Base-by-base conservation (phyloP, 768 basidiomycete genomes). In the Galerina sulciceps region DNA sequence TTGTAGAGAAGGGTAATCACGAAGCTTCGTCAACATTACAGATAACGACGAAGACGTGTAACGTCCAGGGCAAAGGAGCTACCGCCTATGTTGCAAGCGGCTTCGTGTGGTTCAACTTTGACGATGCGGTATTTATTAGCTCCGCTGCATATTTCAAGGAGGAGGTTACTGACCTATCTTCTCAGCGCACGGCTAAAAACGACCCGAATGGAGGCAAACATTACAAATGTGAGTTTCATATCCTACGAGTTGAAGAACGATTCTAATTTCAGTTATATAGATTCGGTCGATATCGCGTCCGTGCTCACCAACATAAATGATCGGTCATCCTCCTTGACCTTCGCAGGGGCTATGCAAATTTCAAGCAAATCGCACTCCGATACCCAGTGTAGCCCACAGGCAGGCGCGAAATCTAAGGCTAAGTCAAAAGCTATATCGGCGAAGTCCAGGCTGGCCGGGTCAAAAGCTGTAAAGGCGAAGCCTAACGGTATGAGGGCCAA, bases 81-180 rank as follows among this genome's bases (percentile, higher is more conserved):
- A 45, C 48, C 4, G 60, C 52, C 11, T 22, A 57, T 14, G 57
- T 55, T 17, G 63, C 57, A 10, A 55, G 45, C 10, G 63, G 63
- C 11, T 61, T 17, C 35, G 57, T 64, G 2, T 64, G 63, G 60
- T 64, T 64, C 49, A 64, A 64, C 35, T 64, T 17, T 61, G 63
- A 57, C 6, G 46, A 57, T 36, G 36, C 22, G 26, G 54, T 55
- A 55, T 31, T 18, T 36, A 37, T 2, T 11, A 34, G 6, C 34
- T 55, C 31, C 35, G 36, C 36, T n/a, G n/a, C n/a, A n/a, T 44
- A 15, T 47, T 46, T 17, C 10, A 35, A 31, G 5, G 43, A 20
- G 10, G 26, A 15, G 17, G 43, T 26, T n/a, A 26, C 6, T 35
- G 31, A 46, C 35, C 26, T 26, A 20, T 11, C 26, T 31, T 8